Evolutionary conservation across 306 rosid genomes (phyloP), one percentile per base, ranked within the genome.

Genomic region (Quercus berberidifolia): DNA sequence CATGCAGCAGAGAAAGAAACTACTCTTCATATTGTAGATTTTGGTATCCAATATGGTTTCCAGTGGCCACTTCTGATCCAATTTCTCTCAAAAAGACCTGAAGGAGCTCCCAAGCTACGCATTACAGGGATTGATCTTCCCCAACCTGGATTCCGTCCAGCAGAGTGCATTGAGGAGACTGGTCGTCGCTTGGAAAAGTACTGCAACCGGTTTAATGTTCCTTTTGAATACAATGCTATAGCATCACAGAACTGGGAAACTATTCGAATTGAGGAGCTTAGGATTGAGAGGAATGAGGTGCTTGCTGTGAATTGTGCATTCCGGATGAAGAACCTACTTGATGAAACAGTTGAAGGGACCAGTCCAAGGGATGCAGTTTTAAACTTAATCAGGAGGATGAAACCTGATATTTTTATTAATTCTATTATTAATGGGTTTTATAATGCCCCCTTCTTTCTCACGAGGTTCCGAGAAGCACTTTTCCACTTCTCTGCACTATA

Each of bases 121-220:
- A 83, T 86, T 71, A 93, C 98, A 0, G 98, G 95, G 76, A 91
- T 93, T 67, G 98, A 93, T 76, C 65, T 82, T 86, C 98, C 98
- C 25, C 93, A 89, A 69, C 78, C 86, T 4, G 97, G 98, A n/a
- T 93, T 93, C 78, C 91, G 97, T n/a, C 98, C 98, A 0, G 70
- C 90, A 1, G 95, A 90, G 57, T 79, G 90, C 67, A 81, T 90
- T 10, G 90, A 86, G 86, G 98, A 93, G 82, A 93, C 92, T 10
- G 98, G 98, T 5, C 87, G 84, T 19, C 97, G 91, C 75, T 83
- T 93, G 57, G 90, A 81, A 35, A 91, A 68, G 72, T 68, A 68
- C 11, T 68, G 72, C 20, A 49, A 84, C 76, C 91, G 92, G 18
- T 91, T 91, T 76, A 78, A 86, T 17, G 95, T 93, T 63, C 93